Evolutionary conservation across 257 asterid species (phyloP), one percentile per base, ranked within the genome.

Genomic region (Lycium ferocissimum): DNA sequence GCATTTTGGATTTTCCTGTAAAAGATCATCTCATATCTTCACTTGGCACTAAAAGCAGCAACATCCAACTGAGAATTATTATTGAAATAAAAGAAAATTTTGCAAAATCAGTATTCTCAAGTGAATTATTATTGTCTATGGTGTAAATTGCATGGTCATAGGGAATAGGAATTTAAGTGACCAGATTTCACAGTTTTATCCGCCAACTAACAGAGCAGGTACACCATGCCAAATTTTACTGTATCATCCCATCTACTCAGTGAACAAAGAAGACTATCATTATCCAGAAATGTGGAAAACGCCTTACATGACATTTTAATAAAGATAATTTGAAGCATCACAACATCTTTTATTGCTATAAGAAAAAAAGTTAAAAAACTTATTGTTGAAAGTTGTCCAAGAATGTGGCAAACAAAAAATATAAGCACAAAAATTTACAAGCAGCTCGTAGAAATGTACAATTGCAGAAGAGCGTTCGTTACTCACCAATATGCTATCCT

Each of bases 381-480:
- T 37, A 70, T 33, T 59, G 83, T 70, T 72, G 83, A 49, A 26
- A 56, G 79, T 86, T 15, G 62, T 43, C 57, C 76, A 70, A 61
- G 75, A 45, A 53, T 49, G 33, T 40, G 84, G 69, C 20, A 67
- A 84, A 76, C 12, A 13, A 83, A 47, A 81, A 38, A 73, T 59
- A 53, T 83, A 81, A 89, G 79, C 87, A 87, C 80, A 81, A 38
- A 76, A 87, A 84, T 90, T 88, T 91, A 91, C 92, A 86, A 85
- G 91, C 88, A 86, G 89, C 92, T 89, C 94, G 89, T 65, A 86
- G 79, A 89, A 91, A 93, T 95, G 87, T 95, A 95, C 98, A 95
- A 66, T 93, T 92, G 92, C 61, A 89, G 90, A 89, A 88, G 91
- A 85, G 86, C 85, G 62, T 80, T 86, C 85, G 62, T 80, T 86